Conservation (phyloP, 805 yeast species). For the Hagleromyces aurorensis region DNA sequence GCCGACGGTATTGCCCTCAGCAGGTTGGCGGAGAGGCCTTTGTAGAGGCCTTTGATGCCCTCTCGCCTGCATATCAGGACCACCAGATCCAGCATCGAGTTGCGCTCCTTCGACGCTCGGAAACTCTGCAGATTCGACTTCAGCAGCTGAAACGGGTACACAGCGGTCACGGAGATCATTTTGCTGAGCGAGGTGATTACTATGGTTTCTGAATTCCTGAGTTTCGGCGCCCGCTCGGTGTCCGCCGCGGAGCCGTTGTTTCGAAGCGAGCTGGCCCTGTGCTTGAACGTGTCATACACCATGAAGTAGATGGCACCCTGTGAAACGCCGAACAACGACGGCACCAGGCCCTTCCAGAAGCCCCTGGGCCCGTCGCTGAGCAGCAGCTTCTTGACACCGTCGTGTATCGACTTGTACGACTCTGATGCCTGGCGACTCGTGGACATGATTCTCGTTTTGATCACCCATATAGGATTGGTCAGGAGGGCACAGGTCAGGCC, state of each 20-base stretch:
- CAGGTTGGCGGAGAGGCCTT: slow-evolving; percentile 73
- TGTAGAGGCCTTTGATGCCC: slow-evolving; percentile 67
- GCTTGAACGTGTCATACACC: slow-evolving; percentile 71
- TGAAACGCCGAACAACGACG: slow-evolving; percentile 71
- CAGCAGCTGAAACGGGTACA: slow-evolving; percentile 82
- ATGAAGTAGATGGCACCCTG: slow-evolving; percentile 89
- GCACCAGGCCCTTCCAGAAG: slow-evolving; percentile 67
- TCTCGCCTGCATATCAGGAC: slow-evolving; percentile 37
- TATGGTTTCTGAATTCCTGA: slow-evolving; percentile 51
- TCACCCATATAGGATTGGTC: slow-evolving; percentile 94
- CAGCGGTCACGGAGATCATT: slow-evolving; percentile 51
- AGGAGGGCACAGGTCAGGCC: slow-evolving; percentile 67
- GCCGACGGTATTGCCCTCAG: slow-evolving; percentile 88
- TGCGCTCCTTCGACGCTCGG: slow-evolving; percentile 21
- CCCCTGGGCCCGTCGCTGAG: slow-evolving; percentile 50
- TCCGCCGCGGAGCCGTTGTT: slow-evolving; percentile 5
- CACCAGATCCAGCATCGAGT: slow-evolving; percentile 30
- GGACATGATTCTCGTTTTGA: slow-evolving; percentile 81
- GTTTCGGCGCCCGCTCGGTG: slow-evolving; percentile 13
- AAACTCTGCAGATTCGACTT: slow-evolving; percentile 65
- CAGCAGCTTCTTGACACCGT: slow-evolving; percentile 46
- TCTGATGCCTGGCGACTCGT: slow-evolving; percentile 21
- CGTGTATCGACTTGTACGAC: slow-evolving; percentile 44
- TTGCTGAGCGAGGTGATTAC: slow-evolving; percentile 63
- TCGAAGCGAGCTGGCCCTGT: slow-evolving; percentile 21